Evolutionary conservation across 306 rosid species (phyloP), one percentile per base, ranked within the genome.

Genomic region (Rosa lucieae): DNA sequence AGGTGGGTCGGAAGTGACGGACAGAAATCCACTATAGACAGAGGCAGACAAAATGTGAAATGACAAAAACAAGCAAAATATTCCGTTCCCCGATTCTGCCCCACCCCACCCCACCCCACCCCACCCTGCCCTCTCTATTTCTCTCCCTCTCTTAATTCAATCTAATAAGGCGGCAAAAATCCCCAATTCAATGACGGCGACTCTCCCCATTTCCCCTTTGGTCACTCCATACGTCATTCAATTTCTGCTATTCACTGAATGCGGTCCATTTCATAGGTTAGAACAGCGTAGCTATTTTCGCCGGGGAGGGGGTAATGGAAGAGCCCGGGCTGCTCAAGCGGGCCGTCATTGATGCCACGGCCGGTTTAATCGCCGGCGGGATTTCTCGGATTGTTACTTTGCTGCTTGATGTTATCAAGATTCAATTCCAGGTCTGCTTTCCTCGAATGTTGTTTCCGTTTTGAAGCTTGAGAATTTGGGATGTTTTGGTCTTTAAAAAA

Each of bases 351-450:
- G 97, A 90, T 84, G 63, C 93, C 29, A 63, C 89, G 20, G 97
- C 99, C 12, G 99, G 99, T 15, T 94, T 96, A 42, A 86, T 89
- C 78, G 87, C 99, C 15, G 97, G 99, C 44, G 97, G 88, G 37
- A 87, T 95, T 37, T 92, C 99, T 42, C 85, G 97, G 73, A 95
- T 92, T 3, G 92, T 95, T 10, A 95, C 99, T 46, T 92, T 97
- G 18, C 99, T 97, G 43, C 97, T 92, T 70, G 99, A 95, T 73
- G 99, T 95, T 77, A 95, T 95, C 77, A 95, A 95, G 89, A 95
- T 95, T 88, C 87, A 97, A 81, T 95, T 95, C 73, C 99, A 95
- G 94, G 99, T 92, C 15, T 29, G 52, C 35, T 59, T 10, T 56
- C 58, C 18, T 17, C 18, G 39, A 17, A 46, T 48, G 77, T 65